These are phyloP conservation scores for Physcomitrium patens DNA, from an alignment of 225 moss, liverwort and hornwort genomes.

Conservation along the genomic window DNA sequence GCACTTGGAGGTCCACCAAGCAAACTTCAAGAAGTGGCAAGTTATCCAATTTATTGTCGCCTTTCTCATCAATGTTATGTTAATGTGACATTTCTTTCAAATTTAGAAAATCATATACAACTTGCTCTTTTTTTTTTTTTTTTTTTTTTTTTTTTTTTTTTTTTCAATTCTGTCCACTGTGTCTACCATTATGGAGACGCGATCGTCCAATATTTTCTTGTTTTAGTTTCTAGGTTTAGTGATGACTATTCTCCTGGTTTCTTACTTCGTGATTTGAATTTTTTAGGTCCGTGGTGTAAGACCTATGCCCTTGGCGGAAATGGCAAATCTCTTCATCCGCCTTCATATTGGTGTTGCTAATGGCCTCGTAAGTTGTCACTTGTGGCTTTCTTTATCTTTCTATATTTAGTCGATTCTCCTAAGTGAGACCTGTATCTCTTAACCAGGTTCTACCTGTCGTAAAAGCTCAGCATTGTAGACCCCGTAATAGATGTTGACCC, in stretches of 20 bases:
- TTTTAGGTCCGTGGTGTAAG: constrained; percentile 90
- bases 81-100: not conserved
- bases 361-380: constrained; percentile 70
- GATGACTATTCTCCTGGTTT: not conserved
- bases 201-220: not conserved
- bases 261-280: constrained; percentile 27
- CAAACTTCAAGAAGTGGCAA: constrained; percentile 99
- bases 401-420: not conserved
- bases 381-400: constrained; percentile 11
- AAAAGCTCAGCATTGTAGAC: not conserved
- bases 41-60: constrained; percentile 11
- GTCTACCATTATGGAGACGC: not conserved
- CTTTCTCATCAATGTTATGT: not conserved
- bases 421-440: constrained; percentile 1
- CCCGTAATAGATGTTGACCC: constrained; percentile 3
- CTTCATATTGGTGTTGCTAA: constrained; percentile 93
- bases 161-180: too few relatives aligned
- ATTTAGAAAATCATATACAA: too few relatives aligned
- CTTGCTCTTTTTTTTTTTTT: too few relatives aligned
- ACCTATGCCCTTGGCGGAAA: constrained; percentile 83
- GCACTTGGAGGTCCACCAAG: constrained; percentile 83
- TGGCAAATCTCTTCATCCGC: constrained; percentile 83
- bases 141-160: too few relatives aligned
- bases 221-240: constrained; percentile 10
- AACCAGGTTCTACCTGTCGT: not conserved